phyloP scores from a whole-genome alignment of 805 yeast genomes.

The Maudiozyma saulgeensis region DNA sequence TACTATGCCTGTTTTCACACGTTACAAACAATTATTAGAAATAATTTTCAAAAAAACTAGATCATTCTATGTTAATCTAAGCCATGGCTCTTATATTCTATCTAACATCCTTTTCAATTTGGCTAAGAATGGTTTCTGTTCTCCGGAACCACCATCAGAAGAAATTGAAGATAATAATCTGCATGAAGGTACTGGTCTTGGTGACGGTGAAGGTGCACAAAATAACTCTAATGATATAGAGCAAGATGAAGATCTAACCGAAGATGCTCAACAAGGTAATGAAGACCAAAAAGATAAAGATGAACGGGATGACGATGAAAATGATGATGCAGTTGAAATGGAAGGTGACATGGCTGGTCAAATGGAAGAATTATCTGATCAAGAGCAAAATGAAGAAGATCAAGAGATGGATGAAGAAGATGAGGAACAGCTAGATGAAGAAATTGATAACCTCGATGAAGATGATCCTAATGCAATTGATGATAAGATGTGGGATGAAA shows the following conservation, averaged over 20 bases:
- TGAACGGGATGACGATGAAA: slow-evolving; percentile 39
- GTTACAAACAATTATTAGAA: slow-evolving; percentile 44
- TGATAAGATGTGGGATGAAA: slow-evolving; percentile 97
- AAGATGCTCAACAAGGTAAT: slow-evolving; percentile 65
- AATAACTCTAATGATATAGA: slow-evolving; percentile 77
- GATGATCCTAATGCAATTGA: slow-evolving; percentile 91
- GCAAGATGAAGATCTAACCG: slow-evolving; percentile 83
- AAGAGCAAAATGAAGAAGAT: slow-evolving; percentile 50
- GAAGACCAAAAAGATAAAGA: slow-evolving; percentile 63
- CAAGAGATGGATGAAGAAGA: slow-evolving; percentile 47
- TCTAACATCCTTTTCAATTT: slow-evolving; percentile 46
- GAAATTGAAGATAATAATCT: slow-evolving; percentile 56
- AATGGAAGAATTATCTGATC: slow-evolving; percentile 66
- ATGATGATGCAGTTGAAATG: slow-evolving; percentile 83
- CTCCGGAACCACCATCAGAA: slow-evolving; percentile 68
- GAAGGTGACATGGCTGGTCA: slow-evolving; percentile 98
- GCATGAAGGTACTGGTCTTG: slow-evolving; percentile 84
- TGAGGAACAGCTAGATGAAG: slow-evolving; percentile 75
- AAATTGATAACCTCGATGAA: slow-evolving; percentile 80
- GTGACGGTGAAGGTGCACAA: slow-evolving; percentile 85
- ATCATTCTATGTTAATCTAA: slow-evolving; percentile 41
- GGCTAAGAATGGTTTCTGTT: slow-evolving; percentile 79
- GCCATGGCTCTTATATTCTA: slow-evolving; percentile 56
- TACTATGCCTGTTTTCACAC: slow-evolving; percentile 52
- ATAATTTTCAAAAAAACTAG: slow-evolving; percentile 37